A percentile compares a stretch with the other conserved stretches of the same genome.
Conservation (phyloP, 805 yeast species). For the Yueomyces sinensis region DNA sequence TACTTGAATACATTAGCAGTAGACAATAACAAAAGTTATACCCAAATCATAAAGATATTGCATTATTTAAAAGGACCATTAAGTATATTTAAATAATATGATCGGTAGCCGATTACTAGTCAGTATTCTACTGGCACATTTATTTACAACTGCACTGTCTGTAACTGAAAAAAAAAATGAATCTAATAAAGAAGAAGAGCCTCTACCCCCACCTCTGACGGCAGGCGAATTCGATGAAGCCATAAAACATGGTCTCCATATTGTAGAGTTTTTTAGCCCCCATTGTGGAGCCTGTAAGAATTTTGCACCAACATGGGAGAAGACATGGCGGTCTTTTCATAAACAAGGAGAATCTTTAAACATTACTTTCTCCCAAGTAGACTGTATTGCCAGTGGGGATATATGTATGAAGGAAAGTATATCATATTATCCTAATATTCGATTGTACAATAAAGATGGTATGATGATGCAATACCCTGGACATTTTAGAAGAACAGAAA, state of each 20-base stretch:
- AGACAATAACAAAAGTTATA: no score
- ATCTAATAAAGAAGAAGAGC: no score
- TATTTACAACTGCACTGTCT: no score
- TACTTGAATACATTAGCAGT: no score
- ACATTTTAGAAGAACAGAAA: constrained; percentile 30
- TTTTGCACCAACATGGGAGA: constrained; percentile 75
- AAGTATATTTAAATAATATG: no score
- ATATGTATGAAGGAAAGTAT: constrained; percentile 61
- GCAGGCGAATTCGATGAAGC: constrained; percentile 36
- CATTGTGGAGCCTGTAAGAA: constrained; percentile 71
- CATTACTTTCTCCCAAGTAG: constrained; percentile 61
- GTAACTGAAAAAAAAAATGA: no score
- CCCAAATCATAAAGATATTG: no score
- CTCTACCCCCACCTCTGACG: constrained; percentile 40
- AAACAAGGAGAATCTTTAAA: constrained; percentile 30
- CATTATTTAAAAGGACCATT: no score
- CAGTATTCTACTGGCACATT: no score
- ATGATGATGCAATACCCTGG: constrained; percentile 35
- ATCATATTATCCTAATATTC: constrained; percentile 50
- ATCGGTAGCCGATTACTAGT: no score
- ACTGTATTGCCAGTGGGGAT: constrained; percentile 81
- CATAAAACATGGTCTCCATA: constrained; percentile 43
- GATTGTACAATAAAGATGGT: constrained; percentile 54
- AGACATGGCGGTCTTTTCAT: constrained; percentile 39
- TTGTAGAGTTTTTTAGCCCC: constrained; percentile 86